Percentiles rank a stretch among this genome's conserved stretches.
Conservation (phyloP, 2,329 filamentous ascomycete species). For the Eutypa lata region DNA sequence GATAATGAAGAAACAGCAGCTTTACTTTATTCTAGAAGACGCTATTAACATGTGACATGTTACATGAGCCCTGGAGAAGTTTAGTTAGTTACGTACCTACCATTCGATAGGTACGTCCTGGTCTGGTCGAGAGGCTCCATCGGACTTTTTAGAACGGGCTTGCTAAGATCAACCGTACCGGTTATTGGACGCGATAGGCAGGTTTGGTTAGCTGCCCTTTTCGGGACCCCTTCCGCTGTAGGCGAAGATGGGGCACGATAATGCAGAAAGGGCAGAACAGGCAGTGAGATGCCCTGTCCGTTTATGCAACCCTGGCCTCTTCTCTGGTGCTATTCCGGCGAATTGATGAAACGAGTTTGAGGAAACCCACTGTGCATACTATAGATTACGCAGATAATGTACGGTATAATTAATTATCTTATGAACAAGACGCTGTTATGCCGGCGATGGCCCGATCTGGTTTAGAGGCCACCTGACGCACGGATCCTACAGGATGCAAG, state of each 20-base stretch:
- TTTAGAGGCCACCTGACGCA: not conserved
- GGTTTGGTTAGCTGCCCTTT: constrained; percentile 13
- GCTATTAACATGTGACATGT: not conserved
- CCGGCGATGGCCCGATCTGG: not conserved
- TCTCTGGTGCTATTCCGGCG: not conserved
- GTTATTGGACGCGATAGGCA: constrained; percentile 11
- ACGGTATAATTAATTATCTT: not conserved
- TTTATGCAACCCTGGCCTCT: not conserved
- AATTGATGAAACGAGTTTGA: not conserved
- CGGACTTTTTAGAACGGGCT: constrained; percentile 9
- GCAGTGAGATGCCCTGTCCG: not conserved
- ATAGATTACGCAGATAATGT: not conserved
- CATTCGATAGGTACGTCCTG: not conserved
- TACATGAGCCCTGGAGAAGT: not conserved
- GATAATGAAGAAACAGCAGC: not conserved
- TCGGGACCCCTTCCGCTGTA: constrained; percentile 18
- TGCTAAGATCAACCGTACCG: constrained; percentile 14
- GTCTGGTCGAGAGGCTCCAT: not conserved
- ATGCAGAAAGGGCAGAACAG: not conserved
- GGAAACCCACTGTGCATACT: not conserved
- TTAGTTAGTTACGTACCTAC: not conserved
- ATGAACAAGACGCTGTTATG: not conserved
- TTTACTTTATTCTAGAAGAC: not conserved
- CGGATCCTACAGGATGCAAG: not conserved
- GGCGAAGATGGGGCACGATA: constrained; percentile 1